Evolutionary conservation across 2,329 filamentous ascomycete genomes (phyloP).

Genomic region (Sclerotinia borealis): DNA sequence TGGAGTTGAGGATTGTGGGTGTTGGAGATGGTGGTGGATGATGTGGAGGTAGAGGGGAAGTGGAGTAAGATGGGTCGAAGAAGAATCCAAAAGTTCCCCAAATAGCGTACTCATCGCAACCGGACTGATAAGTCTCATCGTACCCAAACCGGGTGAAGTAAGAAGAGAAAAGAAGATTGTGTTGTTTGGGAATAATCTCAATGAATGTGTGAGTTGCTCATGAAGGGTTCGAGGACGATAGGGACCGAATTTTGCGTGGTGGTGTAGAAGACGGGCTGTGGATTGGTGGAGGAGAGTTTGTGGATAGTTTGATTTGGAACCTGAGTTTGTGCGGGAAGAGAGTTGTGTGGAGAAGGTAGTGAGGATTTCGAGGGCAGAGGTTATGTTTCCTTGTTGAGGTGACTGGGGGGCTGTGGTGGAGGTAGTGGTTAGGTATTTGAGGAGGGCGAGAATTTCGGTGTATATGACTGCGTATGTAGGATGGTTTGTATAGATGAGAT

Average conservation of each 20-base stretch:
- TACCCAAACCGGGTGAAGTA: slow-evolving; percentile 32
- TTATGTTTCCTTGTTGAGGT: slow-evolving; percentile 48
- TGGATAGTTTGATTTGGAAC: slow-evolving; percentile 26
- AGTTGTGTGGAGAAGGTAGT: slow-evolving; percentile 41
- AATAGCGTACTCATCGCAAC: background rate
- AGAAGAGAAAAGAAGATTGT: slow-evolving; percentile 68
- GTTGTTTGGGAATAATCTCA: slow-evolving; percentile 66
- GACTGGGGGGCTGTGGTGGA: slow-evolving; percentile 40
- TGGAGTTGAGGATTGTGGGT: slow-evolving; percentile 24
- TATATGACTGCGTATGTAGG: slow-evolving; percentile 45
- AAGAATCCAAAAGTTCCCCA: background rate
- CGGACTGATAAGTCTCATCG: background rate
- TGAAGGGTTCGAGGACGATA: slow-evolving; percentile 65
- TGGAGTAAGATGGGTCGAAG: slow-evolving; percentile 31
- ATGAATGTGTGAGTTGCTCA: slow-evolving; percentile 51
- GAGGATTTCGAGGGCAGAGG: slow-evolving; percentile 41
- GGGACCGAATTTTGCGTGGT: slow-evolving; percentile 50
- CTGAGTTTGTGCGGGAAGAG: slow-evolving; percentile 32
- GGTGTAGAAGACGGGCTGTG: slow-evolving; percentile 61
- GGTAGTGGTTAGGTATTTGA: slow-evolving; percentile 53
- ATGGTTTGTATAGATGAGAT: slow-evolving; percentile 46
- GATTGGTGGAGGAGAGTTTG: slow-evolving; percentile 66
- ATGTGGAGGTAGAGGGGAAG: slow-evolving; percentile 48
- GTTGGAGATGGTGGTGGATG: background rate
- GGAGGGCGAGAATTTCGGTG: slow-evolving; percentile 57